Evolutionary conservation across 2,329 filamentous ascomycete species (phyloP).

Genomic region (Fusarium lyarnte): DNA sequence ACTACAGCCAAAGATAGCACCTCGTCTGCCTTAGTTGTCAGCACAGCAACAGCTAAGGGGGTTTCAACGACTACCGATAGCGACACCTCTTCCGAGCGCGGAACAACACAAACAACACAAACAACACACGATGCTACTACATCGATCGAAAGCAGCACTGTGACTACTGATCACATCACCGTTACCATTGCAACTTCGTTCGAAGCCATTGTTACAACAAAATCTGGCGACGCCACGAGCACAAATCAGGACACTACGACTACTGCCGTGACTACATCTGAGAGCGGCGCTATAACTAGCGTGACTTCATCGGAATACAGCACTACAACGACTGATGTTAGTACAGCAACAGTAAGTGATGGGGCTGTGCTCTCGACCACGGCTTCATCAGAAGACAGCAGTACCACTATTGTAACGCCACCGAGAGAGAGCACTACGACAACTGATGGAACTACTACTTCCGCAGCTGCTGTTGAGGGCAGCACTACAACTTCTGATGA

Average conservation of each 20-base stretch:
- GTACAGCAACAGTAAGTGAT: accelerated
- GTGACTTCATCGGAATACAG: accelerated
- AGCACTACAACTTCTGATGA: background rate
- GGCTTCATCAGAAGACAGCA: background rate
- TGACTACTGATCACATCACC: accelerated
- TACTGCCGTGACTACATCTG: background rate
- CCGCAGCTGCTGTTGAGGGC: accelerated
- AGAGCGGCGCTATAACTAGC: background rate
- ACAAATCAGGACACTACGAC: background rate
- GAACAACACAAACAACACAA: too few species aligned
- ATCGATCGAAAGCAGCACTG: background rate
- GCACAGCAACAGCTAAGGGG: accelerated
- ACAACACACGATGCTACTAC: background rate
- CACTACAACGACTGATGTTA: accelerated
- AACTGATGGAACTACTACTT: background rate
- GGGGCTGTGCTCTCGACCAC: accelerated
- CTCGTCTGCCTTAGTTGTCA: accelerated
- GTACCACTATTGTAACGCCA: background rate
- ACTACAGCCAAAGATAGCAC: accelerated
- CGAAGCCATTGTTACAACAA: accelerated
- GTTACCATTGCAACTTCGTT: accelerated
- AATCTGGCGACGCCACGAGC: accelerated
- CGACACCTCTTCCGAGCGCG: accelerated
- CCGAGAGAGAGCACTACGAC: background rate
- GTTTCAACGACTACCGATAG: accelerated